Evolutionary conservation across 73 alveolate genomes (phyloP).

Genomic region (Tetrahymena malaccensis): DNA sequence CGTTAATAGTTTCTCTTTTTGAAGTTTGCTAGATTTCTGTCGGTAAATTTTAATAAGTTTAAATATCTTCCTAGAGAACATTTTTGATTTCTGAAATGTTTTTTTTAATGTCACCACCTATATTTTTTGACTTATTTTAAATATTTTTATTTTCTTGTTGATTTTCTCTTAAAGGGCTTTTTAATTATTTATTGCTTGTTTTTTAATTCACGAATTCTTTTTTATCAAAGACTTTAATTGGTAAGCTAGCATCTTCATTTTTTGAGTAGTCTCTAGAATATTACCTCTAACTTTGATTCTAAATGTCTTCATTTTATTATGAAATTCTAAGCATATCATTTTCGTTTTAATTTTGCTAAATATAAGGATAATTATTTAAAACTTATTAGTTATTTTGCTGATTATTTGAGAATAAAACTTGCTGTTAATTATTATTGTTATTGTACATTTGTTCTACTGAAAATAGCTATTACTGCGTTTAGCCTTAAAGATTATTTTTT

Average conservation of each 20-base stretch:
- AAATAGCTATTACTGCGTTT: background rate
- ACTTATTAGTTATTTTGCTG: background rate
- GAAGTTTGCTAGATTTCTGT: background rate
- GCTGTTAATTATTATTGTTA: background rate
- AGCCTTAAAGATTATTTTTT: background rate
- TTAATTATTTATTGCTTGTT: background rate
- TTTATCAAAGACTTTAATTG: background rate
- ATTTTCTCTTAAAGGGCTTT: background rate
- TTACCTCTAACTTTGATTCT: background rate
- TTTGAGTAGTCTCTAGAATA: background rate
- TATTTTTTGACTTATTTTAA: background rate
- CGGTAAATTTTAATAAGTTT: background rate
- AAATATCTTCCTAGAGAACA: background rate
- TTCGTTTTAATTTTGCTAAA: background rate
- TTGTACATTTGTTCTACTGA: background rate
- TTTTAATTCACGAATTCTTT: background rate
- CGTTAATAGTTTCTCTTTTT: background rate
- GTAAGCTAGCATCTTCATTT: background rate
- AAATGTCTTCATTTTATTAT: background rate
- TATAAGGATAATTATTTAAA: background rate
- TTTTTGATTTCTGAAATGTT: background rate
- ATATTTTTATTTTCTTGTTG: background rate
- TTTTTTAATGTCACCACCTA: background rate
- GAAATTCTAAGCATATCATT: background rate
- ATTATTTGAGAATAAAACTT: background rate